Evolutionary conservation across 2,329 filamentous ascomycete genomes (phyloP).

Genomic region (Helminthosporium solani): DNA sequence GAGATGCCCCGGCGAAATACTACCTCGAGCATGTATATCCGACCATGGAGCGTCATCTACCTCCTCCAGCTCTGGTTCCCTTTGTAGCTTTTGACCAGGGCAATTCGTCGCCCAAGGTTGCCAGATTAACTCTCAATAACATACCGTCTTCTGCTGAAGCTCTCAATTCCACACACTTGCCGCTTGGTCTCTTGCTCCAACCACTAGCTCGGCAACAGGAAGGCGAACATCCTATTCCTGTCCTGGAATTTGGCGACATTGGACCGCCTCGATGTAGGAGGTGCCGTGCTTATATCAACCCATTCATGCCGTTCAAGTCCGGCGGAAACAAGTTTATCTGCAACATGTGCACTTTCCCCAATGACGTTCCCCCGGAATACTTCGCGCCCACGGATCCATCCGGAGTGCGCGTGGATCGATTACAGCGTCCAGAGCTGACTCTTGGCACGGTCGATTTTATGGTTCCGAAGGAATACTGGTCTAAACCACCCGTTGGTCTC

Average conservation of each 20-base stretch:
- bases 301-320: conserved; percentile 95
- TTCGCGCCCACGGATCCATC: conserved; percentile 87
- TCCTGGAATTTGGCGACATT: conserved; percentile 89
- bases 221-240: conserved; percentile 83
- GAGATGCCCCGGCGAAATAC: conserved; percentile 79
- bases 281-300: conserved; percentile 96
- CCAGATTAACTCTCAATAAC: conserved; percentile 87
- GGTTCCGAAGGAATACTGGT: conserved; percentile 98
- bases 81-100: conserved; percentile 96
- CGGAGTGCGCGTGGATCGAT: conserved; percentile 81
- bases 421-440: conserved; percentile 85
- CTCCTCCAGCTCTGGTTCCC: conserved; percentile 82
- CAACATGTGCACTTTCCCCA: conserved; percentile 97
- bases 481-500: conserved; percentile 84
- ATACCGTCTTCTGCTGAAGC: conserved; percentile 83
- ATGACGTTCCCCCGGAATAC: conserved; percentile 89
- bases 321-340: conserved; percentile 97
- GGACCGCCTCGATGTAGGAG: conserved; percentile 89
- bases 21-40: conserved; percentile 88
- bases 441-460: conserved; percentile 93
- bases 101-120: conserved; percentile 92
- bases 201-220: conserved; percentile 80
- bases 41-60: conserved; percentile 91
- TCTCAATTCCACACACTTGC: conserved; percentile 75
- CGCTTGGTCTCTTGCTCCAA: conserved; percentile 84